phyloP scores from a whole-genome alignment of 306 rosid genomes.

The Rubus parviflorus region DNA sequence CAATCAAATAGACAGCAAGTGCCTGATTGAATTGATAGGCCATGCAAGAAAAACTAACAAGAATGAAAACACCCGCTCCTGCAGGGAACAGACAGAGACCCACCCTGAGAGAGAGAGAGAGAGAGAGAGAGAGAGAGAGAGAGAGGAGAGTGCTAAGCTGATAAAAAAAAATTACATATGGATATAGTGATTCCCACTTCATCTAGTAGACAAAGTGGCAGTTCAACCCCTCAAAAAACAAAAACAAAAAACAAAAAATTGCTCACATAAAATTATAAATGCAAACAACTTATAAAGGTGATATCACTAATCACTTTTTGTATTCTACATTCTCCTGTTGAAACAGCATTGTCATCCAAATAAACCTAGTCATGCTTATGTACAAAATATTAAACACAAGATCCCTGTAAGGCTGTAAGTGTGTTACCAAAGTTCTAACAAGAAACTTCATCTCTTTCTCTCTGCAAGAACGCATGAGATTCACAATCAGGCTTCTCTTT shows the following conservation, averaged over 20 bases:
- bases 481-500: constrained; percentile 75
- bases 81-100: neutral
- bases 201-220: neutral
- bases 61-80: neutral
- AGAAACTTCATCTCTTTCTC: constrained; percentile 94
- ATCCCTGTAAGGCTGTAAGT: neutral
- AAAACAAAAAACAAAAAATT: neutral
- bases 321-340: neutral
- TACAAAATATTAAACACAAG: constrained; percentile 6
- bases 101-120: no score
- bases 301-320: neutral
- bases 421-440: constrained; percentile 88
- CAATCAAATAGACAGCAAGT: neutral
- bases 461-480: constrained; percentile 82
- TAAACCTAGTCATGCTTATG: neutral
- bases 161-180: neutral
- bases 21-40: neutral
- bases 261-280: neutral
- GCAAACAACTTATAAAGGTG: neutral
- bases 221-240: neutral
- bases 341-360: neutral
- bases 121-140: neutral
- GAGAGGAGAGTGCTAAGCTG: neutral
- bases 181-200: neutral
- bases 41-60: neutral